Evolutionary conservation across 305 asterid species (phyloP).

Genomic region (Rubia balearica): DNA sequence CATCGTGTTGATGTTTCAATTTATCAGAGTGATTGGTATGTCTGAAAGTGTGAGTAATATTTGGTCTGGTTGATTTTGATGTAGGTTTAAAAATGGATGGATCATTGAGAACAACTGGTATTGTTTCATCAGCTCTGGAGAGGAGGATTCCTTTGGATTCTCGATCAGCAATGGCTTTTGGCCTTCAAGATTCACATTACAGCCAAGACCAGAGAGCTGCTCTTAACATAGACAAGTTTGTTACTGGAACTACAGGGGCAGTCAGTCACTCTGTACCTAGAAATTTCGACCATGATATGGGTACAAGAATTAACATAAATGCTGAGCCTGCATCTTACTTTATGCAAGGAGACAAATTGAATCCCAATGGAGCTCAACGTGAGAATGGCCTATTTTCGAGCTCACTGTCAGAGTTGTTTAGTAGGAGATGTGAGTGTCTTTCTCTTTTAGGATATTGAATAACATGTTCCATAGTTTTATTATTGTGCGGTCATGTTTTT

Average conservation of each 20-base stretch:
- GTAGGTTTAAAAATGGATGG: conserved; percentile 19
- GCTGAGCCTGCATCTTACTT: conserved; percentile 16
- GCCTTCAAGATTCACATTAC: conserved; percentile 19
- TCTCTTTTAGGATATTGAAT: conserved; percentile 13
- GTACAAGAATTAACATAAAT: conserved; percentile 17
- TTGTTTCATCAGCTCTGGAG: conserved; percentile 22
- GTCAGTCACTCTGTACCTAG: conserved; percentile 22
- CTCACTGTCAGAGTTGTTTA: conserved; percentile 80
- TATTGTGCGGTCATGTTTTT: not conserved
- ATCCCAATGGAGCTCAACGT: conserved; percentile 52
- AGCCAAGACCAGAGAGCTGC: conserved; percentile 18
- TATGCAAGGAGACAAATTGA: conserved; percentile 51
- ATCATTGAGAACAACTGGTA: conserved; percentile 7
- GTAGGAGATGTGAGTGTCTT: conserved; percentile 57
- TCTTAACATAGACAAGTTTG: conserved; percentile 15
- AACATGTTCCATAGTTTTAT: conserved; percentile 10
- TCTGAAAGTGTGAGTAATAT: not conserved
- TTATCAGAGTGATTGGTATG: not conserved
- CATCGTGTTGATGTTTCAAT: not conserved
- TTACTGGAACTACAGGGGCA: conserved; percentile 16
- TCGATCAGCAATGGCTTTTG: conserved; percentile 16
- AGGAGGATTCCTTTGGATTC: conserved; percentile 20
- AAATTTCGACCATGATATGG: conserved; percentile 16
- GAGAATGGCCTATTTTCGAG: conserved; percentile 94
- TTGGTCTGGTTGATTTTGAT: not conserved